Base-by-base conservation (phyloP, 371 early-diverging fungal genomes). In the Paraphysoderma sedebokerense region DNA sequence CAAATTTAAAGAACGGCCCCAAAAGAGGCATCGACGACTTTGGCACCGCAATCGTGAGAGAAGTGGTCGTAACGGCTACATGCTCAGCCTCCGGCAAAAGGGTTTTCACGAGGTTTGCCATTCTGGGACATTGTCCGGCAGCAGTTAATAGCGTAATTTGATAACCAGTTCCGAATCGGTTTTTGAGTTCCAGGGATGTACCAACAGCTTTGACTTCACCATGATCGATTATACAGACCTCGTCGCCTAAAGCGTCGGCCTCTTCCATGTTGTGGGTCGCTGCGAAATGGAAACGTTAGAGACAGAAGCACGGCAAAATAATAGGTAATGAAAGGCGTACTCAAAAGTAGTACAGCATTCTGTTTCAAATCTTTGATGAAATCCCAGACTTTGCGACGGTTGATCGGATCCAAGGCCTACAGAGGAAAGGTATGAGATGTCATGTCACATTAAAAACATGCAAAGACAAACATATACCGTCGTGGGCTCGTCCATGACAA, bases 201-300 rank as follows among this genome's bases (percentile, higher is more conserved):
- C 66, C 68, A 17, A 56, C 36, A n/a, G 63, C 60, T 19, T 46
- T 40, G n/a, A 46, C 36, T 19, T 40, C 15, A 12, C 46, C 46
- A n/a, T 46, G 13, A 2, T 32, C 17, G 11, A 46, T 46, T 29
- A 46, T 46, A 17, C 41, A 40, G 5, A 40, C n/a, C 22, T 51
- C 44, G 44, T 66, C 67, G 8, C 62, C 60, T 7, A 67, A 55
- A 19, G 50, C 50, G 27, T 53, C 51, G 22, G 60, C 66, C 35
- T 63, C 66, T 33, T 67, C 68, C 61, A 65, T 60, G 30, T 35
- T 44, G 32, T 65, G 68, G 17, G 66, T 67, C 15, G 68, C n/a
- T n/a, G n/a, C n/a, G n/a, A n/a, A n/a, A n/a, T n/a, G n/a, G n/a
- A n/a, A n/a, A n/a, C n/a, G n/a, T n/a, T n/a, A n/a, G n/a, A n/a